Percentiles rank a stretch among this genome's conserved stretches.
Evolutionary conservation across 306 rosid genomes (phyloP).

Genomic region (Pterocarpus macrocarpus): DNA sequence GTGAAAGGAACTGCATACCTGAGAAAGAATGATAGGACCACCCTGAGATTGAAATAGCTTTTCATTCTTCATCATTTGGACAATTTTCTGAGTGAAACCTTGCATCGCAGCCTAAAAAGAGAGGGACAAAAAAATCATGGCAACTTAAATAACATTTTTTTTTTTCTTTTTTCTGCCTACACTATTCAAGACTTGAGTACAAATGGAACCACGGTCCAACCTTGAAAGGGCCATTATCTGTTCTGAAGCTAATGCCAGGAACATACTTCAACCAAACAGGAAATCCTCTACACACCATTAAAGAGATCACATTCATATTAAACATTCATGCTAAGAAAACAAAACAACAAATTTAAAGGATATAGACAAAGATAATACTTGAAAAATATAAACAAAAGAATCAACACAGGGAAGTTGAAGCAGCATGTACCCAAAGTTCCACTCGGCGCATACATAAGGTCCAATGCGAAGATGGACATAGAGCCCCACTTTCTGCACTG

Average conservation of each 20-base stretch:
- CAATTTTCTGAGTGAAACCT: constrained; percentile 90
- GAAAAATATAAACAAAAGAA: not conserved
- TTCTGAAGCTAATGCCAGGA: constrained; percentile 96
- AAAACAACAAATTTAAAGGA: constrained; percentile 3
- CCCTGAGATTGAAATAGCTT: constrained; percentile 92
- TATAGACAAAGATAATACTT: not conserved
- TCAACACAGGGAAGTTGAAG: constrained; percentile 6
- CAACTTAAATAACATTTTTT: not conserved
- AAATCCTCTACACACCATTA: constrained; percentile 71
- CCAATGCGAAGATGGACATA: constrained; percentile 96
- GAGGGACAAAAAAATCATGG: not conserved
- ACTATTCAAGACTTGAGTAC: constrained; percentile 5
- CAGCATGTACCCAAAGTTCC: constrained; percentile 88
- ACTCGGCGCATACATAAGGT: constrained; percentile 96
- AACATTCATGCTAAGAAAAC: constrained; percentile 24
- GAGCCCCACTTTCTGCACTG: constrained; percentile 89
- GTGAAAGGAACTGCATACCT: constrained; percentile 59
- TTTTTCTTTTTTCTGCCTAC: constrained; percentile 1
- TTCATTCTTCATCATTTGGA: constrained; percentile 90
- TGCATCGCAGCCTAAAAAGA: constrained; percentile 82
- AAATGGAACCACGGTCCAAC: constrained; percentile 48
- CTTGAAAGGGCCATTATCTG: constrained; percentile 94
- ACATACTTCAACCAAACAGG: constrained; percentile 98
- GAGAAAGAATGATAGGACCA: constrained; percentile 97
- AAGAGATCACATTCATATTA: constrained; percentile 12